phyloP scores from a whole-genome alignment of 768 basidiomycete species.

The Lactarius sp. region DNA sequence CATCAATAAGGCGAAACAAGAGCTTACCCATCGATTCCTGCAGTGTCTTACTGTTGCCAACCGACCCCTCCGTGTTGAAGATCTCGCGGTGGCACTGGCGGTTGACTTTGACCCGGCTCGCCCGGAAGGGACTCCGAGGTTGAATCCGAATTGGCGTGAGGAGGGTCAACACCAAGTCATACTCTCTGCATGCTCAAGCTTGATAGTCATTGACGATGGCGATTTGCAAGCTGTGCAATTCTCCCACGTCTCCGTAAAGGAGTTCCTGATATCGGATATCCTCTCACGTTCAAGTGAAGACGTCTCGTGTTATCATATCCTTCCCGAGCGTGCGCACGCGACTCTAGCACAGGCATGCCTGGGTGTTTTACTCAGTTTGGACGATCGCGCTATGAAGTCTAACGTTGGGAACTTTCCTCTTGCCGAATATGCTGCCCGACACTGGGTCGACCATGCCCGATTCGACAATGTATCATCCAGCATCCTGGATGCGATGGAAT shows the following conservation, averaged over 20 bases:
- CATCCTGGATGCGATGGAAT: not conserved
- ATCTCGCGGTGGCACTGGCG: no score
- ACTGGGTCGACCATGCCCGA: not conserved
- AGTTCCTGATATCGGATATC: conserved; percentile 2
- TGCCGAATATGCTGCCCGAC: not conserved
- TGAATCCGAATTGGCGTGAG: not conserved
- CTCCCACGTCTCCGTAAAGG: conserved; percentile 7
- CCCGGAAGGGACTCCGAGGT: no score
- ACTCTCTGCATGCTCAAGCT: conserved; percentile 4
- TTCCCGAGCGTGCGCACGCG: not conserved
- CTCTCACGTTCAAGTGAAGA: not conserved
- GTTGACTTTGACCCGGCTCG: no score
- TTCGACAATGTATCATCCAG: not conserved
- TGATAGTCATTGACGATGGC: not conserved
- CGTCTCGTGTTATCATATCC: not conserved
- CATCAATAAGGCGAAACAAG: no score
- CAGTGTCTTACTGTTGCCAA: no score
- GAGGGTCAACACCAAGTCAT: not conserved
- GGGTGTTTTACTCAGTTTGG: not conserved
- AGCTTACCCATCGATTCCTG: no score
- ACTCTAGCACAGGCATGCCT: conserved; percentile 3
- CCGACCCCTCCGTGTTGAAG: no score
- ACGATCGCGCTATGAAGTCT: not conserved
- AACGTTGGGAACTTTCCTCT: not conserved
- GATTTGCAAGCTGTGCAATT: conserved; percentile 1